Percentiles rank a stretch among this genome's conserved stretches.
Conservation (phyloP, 345 rosid species). For the Populus pruinosa region DNA sequence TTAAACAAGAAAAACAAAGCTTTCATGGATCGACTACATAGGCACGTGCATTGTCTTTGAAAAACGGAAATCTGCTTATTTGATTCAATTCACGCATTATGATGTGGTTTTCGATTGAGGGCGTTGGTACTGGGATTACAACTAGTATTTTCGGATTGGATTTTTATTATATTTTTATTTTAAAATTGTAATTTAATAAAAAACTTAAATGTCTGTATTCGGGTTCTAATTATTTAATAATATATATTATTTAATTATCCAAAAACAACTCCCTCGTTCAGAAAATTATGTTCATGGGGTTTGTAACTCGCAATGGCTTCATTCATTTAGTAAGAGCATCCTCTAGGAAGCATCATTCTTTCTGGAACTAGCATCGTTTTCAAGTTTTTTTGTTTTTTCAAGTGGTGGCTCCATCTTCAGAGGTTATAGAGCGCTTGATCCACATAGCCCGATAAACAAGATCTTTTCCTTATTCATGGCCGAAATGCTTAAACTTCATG, state of each 20-base stretch:
- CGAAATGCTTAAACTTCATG: too few species aligned
- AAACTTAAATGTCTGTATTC: too few species aligned
- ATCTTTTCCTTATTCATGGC: background rate
- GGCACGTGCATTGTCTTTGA: conserved; percentile 2
- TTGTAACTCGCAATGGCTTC: background rate
- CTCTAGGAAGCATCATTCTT: background rate
- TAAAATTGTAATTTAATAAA: too few species aligned
- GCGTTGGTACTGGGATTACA: background rate
- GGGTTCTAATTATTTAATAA: too few species aligned
- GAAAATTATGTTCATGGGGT: background rate
- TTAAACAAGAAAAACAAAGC: background rate
- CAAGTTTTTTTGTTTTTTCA: background rate
- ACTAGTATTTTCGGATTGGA: too few species aligned
- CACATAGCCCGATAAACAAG: background rate
- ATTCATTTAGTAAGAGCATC: background rate
- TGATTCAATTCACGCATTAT: background rate
- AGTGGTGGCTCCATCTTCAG: background rate
- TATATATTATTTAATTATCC: too few species aligned
- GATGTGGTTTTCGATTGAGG: background rate
- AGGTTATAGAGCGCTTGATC: background rate
- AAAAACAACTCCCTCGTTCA: too few species aligned
- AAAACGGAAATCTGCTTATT: background rate
- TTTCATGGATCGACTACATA: background rate
- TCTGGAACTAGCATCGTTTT: background rate
- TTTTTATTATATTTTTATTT: too few species aligned